Evolutionary conservation across 176 grass and related monocot genomes (phyloP).

Genomic region (Triticum monococcum): DNA sequence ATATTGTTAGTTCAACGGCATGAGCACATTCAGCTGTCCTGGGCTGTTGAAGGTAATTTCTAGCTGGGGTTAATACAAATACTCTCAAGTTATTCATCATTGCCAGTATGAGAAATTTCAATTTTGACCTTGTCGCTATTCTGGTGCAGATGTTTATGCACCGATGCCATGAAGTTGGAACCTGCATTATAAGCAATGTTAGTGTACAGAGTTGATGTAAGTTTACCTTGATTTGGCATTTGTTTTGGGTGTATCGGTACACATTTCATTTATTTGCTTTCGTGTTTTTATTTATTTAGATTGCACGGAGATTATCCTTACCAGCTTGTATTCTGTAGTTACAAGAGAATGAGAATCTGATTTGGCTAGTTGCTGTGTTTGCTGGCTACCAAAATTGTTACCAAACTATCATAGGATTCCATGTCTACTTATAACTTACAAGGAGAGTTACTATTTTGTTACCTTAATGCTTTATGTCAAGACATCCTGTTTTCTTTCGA

Average conservation of each 20-base stretch:
- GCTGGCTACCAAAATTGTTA: background rate
- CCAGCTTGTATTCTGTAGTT: constrained; percentile 35
- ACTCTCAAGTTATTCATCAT: background rate
- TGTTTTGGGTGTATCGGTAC: constrained; percentile 25
- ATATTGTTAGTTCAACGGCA: constrained; percentile 31
- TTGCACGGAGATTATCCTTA: constrained; percentile 16
- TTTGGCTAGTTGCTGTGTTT: background rate
- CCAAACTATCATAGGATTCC: background rate
- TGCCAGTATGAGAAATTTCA: background rate
- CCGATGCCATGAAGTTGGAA: constrained; percentile 14
- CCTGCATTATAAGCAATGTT: constrained; percentile 3
- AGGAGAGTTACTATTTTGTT: background rate
- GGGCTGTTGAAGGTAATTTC: constrained; percentile 15
- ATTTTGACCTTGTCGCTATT: constrained; percentile 17
- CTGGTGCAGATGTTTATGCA: constrained; percentile 20
- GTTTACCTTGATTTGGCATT: constrained; percentile 26
- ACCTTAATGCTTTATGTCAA: background rate
- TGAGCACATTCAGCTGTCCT: background rate
- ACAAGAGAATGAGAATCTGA: background rate
- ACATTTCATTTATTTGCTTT: constrained; percentile 37
- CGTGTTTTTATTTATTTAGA: background rate
- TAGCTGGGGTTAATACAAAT: background rate
- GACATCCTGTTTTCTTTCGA: background rate
- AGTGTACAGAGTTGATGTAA: constrained; percentile 41
- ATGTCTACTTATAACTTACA: too few species aligned